phyloP scores from a whole-genome alignment of 352 stramenopile species.

The Phytophthora agathidicida region DNA sequence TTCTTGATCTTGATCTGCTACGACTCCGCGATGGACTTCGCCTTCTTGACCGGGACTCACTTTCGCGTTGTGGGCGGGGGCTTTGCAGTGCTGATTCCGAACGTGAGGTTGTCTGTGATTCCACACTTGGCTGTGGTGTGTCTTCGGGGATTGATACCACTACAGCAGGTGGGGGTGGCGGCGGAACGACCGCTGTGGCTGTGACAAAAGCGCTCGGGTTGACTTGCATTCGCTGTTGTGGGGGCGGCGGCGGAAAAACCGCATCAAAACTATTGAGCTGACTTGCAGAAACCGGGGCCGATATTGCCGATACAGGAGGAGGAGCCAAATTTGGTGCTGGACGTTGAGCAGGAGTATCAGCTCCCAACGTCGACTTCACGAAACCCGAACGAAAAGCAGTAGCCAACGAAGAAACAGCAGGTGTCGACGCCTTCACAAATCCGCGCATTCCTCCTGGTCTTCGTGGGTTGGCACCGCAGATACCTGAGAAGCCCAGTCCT shows the following conservation, averaged over 20 bases:
- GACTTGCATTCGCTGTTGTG: conserved; percentile 3
- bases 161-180: conserved; percentile 8
- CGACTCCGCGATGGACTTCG: conserved; percentile 24
- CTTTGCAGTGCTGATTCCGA: background rate
- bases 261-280: background rate
- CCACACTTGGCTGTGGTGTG: background rate
- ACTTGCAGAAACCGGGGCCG: background rate
- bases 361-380: conserved; percentile 41
- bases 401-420: conserved; percentile 8
- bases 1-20: conserved; percentile 21
- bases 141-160: conserved; percentile 1
- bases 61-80: conserved; percentile 11
- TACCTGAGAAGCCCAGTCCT: conserved; percentile 65
- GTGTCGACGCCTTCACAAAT: conserved; percentile 36
- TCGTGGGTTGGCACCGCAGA: conserved; percentile 10
- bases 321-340: background rate
- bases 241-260: background rate
- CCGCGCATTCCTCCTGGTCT: conserved; percentile 18
- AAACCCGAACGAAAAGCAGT: conserved; percentile 40
- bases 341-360: conserved; percentile 6
- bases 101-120: background rate
- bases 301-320: background rate
- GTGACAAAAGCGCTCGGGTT: background rate
- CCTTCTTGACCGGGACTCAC: conserved; percentile 24
- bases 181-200: conserved; percentile 6